phyloP scores from a whole-genome alignment of 1,284 basidiomycete species.

The Stereum hirsutum region DNA sequence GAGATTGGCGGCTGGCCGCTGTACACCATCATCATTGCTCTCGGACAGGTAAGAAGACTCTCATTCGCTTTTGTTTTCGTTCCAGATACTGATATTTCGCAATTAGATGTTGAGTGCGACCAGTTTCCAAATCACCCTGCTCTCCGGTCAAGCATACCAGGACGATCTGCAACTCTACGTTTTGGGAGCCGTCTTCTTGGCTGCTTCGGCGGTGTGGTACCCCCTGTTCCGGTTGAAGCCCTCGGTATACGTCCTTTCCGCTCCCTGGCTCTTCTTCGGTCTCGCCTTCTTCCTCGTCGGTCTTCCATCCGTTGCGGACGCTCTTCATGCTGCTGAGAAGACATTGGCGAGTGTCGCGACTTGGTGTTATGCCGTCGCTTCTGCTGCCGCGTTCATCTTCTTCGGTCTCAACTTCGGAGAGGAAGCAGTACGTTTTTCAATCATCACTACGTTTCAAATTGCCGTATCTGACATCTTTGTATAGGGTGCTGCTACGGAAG shows the following conservation, averaged over 20 bases:
- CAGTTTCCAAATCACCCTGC: conserved; percentile 90
- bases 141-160: conserved; percentile 81
- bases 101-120: conserved; percentile 71
- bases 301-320: conserved; percentile 64
- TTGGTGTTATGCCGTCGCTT: conserved; percentile 85
- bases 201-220: conserved; percentile 83
- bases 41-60: conserved; percentile 57
- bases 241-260: conserved; percentile 76
- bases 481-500: conserved; percentile 82
- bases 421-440: conserved; percentile 59
- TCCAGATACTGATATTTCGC: conserved; percentile 6
- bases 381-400: conserved; percentile 84
- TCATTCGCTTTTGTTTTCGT: not conserved
- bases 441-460: not conserved
- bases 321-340: conserved; percentile 54
- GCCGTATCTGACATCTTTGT: conserved; percentile 4
- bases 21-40: conserved; percentile 81
- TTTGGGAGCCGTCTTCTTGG: conserved; percentile 79
- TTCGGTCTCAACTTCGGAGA: conserved; percentile 95
- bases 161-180: conserved; percentile 82
- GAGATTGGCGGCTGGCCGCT: conserved; percentile 80
- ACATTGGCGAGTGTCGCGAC: conserved; percentile 72
- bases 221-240: conserved; percentile 84
- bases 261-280: conserved; percentile 86
- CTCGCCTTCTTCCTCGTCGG: conserved; percentile 87